phyloP scores from a whole-genome alignment of 352 stramenopile species.

The Globisporangium irregulare region DNA sequence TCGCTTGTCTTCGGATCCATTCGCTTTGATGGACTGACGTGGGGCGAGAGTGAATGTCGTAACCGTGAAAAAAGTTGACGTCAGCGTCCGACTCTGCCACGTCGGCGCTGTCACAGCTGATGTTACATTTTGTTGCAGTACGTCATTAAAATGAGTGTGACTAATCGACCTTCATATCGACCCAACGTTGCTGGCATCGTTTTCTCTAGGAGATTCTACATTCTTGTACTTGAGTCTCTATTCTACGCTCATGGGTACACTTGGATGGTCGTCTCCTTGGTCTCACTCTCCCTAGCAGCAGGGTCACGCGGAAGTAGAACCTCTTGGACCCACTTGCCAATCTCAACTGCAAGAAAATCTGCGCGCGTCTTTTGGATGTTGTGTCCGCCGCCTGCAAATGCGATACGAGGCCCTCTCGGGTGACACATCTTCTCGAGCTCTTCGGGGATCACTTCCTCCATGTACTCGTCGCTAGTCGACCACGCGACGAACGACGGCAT shows the following conservation, averaged over 20 bases:
- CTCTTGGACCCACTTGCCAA: constrained; percentile 24
- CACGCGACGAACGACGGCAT: constrained; percentile 42
- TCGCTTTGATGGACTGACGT: neutral
- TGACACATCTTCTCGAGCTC: constrained; percentile 33
- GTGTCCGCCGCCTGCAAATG: constrained; percentile 40
- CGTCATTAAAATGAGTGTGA: too few relatives aligned
- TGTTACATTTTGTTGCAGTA: too few relatives aligned
- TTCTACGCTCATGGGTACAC: neutral
- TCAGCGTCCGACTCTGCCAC: neutral
- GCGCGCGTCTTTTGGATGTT: constrained; percentile 65
- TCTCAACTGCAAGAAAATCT: constrained; percentile 22
- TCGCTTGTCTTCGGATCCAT: neutral
- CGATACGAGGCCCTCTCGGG: constrained; percentile 28
- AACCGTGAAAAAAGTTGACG: neutral
- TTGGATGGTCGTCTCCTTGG: neutral
- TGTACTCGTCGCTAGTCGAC: constrained; percentile 46
- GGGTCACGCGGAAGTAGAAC: constrained; percentile 11
- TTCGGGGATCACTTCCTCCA: constrained; percentile 36
- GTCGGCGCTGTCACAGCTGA: neutral
- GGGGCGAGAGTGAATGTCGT: too few relatives aligned
- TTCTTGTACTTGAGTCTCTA: neutral
- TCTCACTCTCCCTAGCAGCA: neutral
- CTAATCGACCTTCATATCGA: too few relatives aligned
- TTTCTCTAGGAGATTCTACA: neutral
- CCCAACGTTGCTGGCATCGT: neutral